Conservation (phyloP, 2,329 filamentous ascomycete genomes). For the Cytospora piceae region DNA sequence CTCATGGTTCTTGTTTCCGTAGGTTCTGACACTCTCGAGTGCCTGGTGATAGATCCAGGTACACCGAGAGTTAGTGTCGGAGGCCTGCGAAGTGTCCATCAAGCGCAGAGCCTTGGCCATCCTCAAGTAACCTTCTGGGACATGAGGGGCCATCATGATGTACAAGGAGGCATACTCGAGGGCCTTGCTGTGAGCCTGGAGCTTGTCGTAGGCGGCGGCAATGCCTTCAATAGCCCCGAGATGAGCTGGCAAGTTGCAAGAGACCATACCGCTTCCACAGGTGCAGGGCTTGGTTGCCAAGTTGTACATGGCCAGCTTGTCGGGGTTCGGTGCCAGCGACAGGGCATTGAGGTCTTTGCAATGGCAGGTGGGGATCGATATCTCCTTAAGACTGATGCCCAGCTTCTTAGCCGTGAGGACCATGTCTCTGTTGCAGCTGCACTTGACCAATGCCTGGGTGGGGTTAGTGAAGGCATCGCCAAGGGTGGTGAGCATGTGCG, state of each 20-base stretch:
- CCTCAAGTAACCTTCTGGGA: conserved; percentile 28
- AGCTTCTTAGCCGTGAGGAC: conserved; percentile 5
- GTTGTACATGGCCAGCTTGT: conserved; percentile 15
- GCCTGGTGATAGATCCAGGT: conserved; percentile 25
- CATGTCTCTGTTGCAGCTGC: conserved; percentile 22
- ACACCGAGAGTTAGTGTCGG: conserved; percentile 9
- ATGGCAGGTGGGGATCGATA: conserved; percentile 23
- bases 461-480: conserved; percentile 7
- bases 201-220: conserved; percentile 11
- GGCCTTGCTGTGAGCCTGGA: conserved; percentile 7
- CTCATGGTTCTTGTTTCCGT: conserved; percentile 14
- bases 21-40: conserved; percentile 11
- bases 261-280: conserved; percentile 22
- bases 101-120: conserved; percentile 25
- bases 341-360: conserved; percentile 25
- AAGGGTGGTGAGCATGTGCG: background rate
- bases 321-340: background rate
- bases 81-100: background rate
- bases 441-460: conserved; percentile 14
- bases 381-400: conserved; percentile 12
- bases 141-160: conserved; percentile 22
- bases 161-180: conserved; percentile 19
- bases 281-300: conserved; percentile 23
- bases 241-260: conserved; percentile 9
- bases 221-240: conserved; percentile 16